Evolutionary conservation across 768 basidiomycete species (phyloP), one percentile per base, ranked within the genome.

Genomic region (Suillus ampliporus): DNA sequence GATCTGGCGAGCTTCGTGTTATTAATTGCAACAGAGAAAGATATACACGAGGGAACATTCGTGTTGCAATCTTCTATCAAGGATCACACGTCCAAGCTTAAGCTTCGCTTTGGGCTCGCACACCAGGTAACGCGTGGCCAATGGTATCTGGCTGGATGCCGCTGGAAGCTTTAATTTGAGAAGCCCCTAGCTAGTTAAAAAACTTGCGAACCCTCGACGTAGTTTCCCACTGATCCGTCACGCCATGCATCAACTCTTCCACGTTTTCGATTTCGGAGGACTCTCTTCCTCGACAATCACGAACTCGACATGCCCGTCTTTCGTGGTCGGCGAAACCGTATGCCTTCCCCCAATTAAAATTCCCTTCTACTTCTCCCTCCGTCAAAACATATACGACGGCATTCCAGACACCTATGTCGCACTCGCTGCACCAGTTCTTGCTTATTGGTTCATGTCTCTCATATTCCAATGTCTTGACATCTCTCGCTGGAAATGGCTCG

Each of bases 381-480:
- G 80, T 31, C 75, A 79, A 19, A 72, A 78, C 1, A 71, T 90
- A 50, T 47, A 95, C 34, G 76, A 84, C 8, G 74, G 78, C 35
- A 65, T 95, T 56, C 82, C 91, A 1, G 97, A 99, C 79, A 79
- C 86, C 64, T 67, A 83, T 65, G 79, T 96, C 35, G 84, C 92
- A n/a, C 80, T 97, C 52, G 81, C 86, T 5, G 83, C 87, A 2
- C 97, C 96, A 0, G 70, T 98, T 58, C 62, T 91, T 59, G 87
- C 86, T 3, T 98, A 98, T 80, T 99, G 97, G 97, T 66, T 77
- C 2, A 76, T 89, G 50, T 94, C 93, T 5, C 78, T 90, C 57
- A 75, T 91, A 73, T 99, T 97, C 80, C 89, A 95, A 73, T 72
- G 76, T 52, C 82, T 99, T 69, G 97, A 99, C 78, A 77, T 79